phyloP scores from a whole-genome alignment of 2,329 filamentous ascomycete genomes.

The Diaporthe humulicola region DNA sequence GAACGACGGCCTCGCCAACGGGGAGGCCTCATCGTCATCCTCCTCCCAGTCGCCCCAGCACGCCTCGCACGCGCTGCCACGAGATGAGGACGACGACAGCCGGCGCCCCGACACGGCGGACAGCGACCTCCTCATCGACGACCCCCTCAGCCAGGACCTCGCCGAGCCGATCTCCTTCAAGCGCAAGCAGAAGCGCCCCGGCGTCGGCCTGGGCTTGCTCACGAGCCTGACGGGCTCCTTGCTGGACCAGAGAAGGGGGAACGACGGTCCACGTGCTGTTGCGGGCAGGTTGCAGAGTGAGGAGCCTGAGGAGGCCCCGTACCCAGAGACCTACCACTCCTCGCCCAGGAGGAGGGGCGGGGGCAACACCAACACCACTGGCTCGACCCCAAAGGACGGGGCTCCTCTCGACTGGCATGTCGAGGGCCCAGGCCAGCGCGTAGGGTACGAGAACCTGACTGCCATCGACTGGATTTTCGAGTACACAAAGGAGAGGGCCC shows the following conservation, averaged over 20 bases:
- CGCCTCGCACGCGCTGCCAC: slow-evolving; percentile 48
- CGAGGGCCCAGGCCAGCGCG: slow-evolving; percentile 88
- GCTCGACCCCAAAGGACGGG: slow-evolving; percentile 58
- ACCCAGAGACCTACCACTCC: slow-evolving; percentile 20
- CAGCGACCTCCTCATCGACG: slow-evolving; percentile 62
- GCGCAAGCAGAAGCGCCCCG: slow-evolving; percentile 71
- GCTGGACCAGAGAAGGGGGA: slow-evolving; percentile 24
- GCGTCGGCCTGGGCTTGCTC: slow-evolving; percentile 59
- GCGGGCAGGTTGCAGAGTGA: neutral
- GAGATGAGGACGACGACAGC: slow-evolving; percentile 61
- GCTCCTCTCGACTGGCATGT: slow-evolving; percentile 83
- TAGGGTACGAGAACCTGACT: slow-evolving; percentile 95
- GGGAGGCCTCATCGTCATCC: slow-evolving; percentile 49
- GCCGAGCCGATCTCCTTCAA: slow-evolving; percentile 76
- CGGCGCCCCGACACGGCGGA: slow-evolving; percentile 51
- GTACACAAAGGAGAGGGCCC: slow-evolving; percentile 94
- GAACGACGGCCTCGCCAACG: slow-evolving; percentile 39
- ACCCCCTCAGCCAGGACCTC: slow-evolving; percentile 66
- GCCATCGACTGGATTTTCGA: slow-evolving; percentile 99
- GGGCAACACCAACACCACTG: neutral
- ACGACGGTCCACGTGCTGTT: slow-evolving; percentile 27
- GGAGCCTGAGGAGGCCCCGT: neutral
- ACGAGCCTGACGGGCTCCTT: slow-evolving; percentile 58
- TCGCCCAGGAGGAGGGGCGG: slow-evolving; percentile 33
- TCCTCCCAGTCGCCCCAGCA: slow-evolving; percentile 46